A percentile compares a stretch with the other conserved stretches of the same genome.
phyloP scores from a whole-genome alignment of 2,329 filamentous ascomycete species.

The Hypoxylon sp. region DNA sequence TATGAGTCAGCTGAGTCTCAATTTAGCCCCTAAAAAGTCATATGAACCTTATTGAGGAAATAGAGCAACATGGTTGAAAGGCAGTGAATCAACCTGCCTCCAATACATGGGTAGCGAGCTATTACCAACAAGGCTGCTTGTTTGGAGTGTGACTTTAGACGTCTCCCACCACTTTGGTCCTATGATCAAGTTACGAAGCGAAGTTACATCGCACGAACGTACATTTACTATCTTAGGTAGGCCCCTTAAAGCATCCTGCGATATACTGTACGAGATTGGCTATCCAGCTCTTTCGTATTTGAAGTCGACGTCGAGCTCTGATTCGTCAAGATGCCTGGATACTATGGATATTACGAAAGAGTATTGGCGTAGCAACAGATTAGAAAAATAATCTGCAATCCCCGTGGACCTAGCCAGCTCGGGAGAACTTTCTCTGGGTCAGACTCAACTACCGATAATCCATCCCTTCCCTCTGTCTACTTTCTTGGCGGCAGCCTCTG shows the following conservation, averaged over 20 bases:
- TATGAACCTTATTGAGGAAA: not conserved
- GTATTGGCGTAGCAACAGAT: not conserved
- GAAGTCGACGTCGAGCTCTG: not conserved
- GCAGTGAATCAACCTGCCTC: not conserved
- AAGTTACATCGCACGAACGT: not conserved
- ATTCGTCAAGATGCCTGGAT: constrained; percentile 3
- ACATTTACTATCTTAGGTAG: not conserved
- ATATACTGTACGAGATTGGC: not conserved
- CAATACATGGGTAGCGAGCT: not conserved
- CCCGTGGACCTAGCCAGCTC: not conserved
- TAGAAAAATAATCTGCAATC: not conserved
- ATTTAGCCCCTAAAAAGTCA: not conserved
- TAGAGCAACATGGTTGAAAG: not conserved
- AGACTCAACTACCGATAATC: not conserved
- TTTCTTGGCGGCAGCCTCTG: not conserved
- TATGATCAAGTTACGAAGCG: not conserved
- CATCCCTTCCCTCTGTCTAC: too few species aligned
- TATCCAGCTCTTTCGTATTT: not conserved
- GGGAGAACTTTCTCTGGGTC: not conserved
- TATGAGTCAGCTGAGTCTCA: not conserved
- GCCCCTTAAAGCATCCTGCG: not conserved
- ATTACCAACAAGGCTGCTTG: not conserved
- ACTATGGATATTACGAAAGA: not conserved
- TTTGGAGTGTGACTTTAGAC: not conserved
- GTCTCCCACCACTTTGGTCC: not conserved